Evolutionary conservation across 2,329 filamentous ascomycete genomes (phyloP).

Genomic region (Fusarium kyushuense): DNA sequence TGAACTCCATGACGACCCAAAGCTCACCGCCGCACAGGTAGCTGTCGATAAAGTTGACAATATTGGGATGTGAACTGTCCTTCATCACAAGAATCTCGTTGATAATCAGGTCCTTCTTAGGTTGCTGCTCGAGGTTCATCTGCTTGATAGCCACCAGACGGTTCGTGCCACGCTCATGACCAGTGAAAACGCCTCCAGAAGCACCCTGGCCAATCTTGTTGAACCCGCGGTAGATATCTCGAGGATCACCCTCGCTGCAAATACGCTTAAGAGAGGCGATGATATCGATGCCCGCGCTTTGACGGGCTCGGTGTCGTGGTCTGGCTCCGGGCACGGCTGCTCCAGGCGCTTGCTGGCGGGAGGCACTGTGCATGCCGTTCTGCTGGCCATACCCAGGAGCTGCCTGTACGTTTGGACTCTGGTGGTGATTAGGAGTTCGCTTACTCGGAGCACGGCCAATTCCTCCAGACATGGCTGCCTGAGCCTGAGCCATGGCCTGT

Average conservation of each 20-base stretch:
- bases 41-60: conserved; percentile 99
- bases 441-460: conserved; percentile 81
- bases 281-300: conserved; percentile 85
- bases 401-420: conserved; percentile 44
- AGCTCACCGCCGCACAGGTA: conserved; percentile 90
- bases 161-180: conserved; percentile 85
- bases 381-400: conserved; percentile 48
- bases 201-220: conserved; percentile 98
- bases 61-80: conserved; percentile 97
- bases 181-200: conserved; percentile 94
- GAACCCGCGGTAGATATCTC: conserved; percentile 85
- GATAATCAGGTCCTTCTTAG: conserved; percentile 98
- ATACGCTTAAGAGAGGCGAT: conserved; percentile 86
- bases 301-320: conserved; percentile 80
- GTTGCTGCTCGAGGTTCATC: conserved; percentile 98
- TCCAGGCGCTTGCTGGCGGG: conserved; percentile 54
- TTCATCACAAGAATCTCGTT: conserved; percentile 99
- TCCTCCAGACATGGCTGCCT: conserved; percentile 79
- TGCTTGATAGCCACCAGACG: conserved; percentile 97
- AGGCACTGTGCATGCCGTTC: conserved; percentile 52
- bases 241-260: conserved; percentile 89
- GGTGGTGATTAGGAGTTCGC: conserved; percentile 61
- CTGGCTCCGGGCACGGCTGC: conserved; percentile 65
- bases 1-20: conserved; percentile 99
- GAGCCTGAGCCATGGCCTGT: conserved; percentile 82